Evolutionary conservation across 192 early-diverging fungal species (phyloP), one percentile per base, ranked within the genome.

Genomic region (Umbelopsis sp.): DNA sequence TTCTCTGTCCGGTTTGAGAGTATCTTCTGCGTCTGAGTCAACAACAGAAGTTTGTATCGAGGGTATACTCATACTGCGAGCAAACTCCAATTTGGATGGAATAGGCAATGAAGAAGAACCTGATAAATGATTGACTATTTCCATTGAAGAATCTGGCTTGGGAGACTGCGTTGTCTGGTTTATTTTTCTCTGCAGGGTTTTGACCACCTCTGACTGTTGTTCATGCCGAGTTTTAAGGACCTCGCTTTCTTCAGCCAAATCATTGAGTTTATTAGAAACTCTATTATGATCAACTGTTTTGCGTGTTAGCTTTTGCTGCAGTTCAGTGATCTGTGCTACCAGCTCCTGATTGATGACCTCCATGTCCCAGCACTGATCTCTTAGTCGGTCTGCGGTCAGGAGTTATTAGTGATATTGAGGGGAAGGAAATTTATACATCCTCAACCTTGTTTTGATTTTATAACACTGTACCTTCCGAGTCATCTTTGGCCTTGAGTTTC

Each of bases 281-380:
- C 55, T 73, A n/a, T 45, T 49, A 23, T 78, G 71, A 15, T 78
- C 76, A 2, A 55, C 30, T 3, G 64, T 68, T 10, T 64, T 45
- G 45, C 73, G 72, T 41, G 48, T 15, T 11, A 78, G 58, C 18
- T 46, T 49, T 64, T 73, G 76, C 4, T 72, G 72, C 0, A 78
- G 49, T 53, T 78, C 41, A 30, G 52, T 58, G 20, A 70, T 22
- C 41, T 68, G 49, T 37, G 71, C 65, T 16, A 37, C n/a, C 18
- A 71, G n/a, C 22, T 76, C 66, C 21, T 71, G 70, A 4, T 76
- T 76, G 4, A 35, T 33, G 6, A 49, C 9, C 67, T 76, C 74
- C 30, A 76, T 50, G 35, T 71, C 46, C 70, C 70, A 71, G 10
- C 66, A 71, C 20, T 76, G 65, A 67, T 76, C 70, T 51, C 71